These are phyloP conservation scores for Plectranthus barbatus DNA, from an alignment of 257 asterid species.

Conservation along the genomic window DNA sequence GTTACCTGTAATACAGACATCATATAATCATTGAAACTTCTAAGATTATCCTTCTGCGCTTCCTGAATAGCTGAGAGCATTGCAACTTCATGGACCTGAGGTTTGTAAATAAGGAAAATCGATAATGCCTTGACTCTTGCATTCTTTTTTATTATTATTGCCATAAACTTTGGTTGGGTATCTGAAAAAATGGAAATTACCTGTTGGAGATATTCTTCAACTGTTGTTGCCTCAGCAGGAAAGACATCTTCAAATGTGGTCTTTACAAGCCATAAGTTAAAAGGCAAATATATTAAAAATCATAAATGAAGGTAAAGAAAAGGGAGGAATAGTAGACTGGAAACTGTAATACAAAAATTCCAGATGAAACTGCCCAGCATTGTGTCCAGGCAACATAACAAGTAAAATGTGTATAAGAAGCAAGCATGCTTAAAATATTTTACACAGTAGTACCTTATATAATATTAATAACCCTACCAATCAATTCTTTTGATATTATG, in stretches of 20 bases:
- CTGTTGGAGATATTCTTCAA: conserved; percentile 96
- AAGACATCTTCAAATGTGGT: conserved; percentile 95
- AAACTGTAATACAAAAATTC: not conserved
- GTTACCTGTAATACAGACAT: conserved; percentile 85
- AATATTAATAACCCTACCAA: not conserved
- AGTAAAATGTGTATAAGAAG: not conserved
- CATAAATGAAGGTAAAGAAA: not conserved
- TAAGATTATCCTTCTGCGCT: conserved; percentile 90
- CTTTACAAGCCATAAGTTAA: conserved; percentile 28
- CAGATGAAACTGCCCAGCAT: not conserved
- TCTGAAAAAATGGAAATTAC: conserved; percentile 32
- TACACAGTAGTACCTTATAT: not conserved
- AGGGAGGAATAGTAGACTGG: not conserved
- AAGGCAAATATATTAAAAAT: not conserved
- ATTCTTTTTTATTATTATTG: not conserved
- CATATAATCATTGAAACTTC: conserved; percentile 85
- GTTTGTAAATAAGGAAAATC: conserved; percentile 18
- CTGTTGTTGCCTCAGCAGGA: conserved; percentile 92
- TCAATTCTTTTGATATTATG: not conserved
- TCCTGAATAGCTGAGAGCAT: conserved; percentile 94
- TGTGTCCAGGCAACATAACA: not conserved
- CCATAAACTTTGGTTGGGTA: not conserved
- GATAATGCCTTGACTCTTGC: not conserved
- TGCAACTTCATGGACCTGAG: conserved; percentile 95
- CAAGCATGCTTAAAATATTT: not conserved